Base-by-base conservation (phyloP, 441 rosid genomes). In the Pelargonium myrrhifolium region DNA sequence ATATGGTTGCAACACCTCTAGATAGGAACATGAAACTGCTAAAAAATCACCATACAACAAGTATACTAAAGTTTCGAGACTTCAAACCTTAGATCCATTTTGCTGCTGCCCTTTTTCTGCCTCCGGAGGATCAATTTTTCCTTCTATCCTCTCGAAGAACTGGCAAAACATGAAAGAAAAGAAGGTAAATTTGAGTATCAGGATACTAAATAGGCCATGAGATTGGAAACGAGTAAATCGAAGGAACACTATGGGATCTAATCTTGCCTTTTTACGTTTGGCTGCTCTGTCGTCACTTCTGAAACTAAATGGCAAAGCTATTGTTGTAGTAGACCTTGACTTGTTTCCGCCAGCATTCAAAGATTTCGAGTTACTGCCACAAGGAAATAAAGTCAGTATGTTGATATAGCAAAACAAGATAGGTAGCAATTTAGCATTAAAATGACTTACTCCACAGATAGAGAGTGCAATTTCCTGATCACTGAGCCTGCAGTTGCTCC, bases 271-370 rank as follows among this genome's bases (percentile, higher is more conserved):
- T 77, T 80, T 94, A 78, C 93, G 80, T 80, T 79, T 92, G 66
- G 83, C 86, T 21, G 88, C 97, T 72, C 98, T 82, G 81, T 88
- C 95, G 71, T 82, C 97, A 56, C 90, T 88, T 77, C 86, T 83
- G 80, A 92, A 87, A 76, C 80, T 81, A 79, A 89, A 94, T n/a
- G 93, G 92, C 61, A 80, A 72, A 61, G 82, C 79, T 31, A 72
- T 78, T 64, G 40, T 78, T 64, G 35, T 73, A 17, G 84, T 68
- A 35, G 87, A 73, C 66, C 63, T 80, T 67, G 77, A 62, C 78
- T 79, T 89, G 78, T 76, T 74, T 79, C 76, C 81, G 68, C 69
- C 77, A 20, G 77, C 66, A 64, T 9, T 83, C 21, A 82, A 70
- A 81, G 84, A 65, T 75, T 76, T 83, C 45, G 79, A 70, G 66